A percentile compares a stretch with the other conserved stretches of the same genome.
These are phyloP conservation scores for Suhomyces emberorum DNA, from an alignment of 805 yeast genomes.

Conservation along the genomic window DNA sequence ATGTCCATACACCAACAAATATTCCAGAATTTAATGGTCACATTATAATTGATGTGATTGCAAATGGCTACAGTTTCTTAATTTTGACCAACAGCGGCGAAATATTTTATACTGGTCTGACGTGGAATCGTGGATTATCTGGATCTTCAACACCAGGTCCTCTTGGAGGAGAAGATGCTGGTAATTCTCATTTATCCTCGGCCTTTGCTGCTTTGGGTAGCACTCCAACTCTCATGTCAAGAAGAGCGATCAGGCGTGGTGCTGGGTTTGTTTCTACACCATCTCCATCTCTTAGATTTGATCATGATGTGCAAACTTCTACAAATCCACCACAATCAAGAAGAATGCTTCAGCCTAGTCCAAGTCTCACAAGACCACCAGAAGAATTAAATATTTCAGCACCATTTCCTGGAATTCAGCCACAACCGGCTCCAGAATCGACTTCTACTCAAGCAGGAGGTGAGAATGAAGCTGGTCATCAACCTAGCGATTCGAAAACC, in stretches of 20 bases:
- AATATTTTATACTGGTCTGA: constrained; percentile 50
- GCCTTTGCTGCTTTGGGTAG: constrained; percentile 5
- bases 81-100: constrained; percentile 55
- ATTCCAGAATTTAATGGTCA: constrained; percentile 33
- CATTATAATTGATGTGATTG: constrained; percentile 46
- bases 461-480: not conserved
- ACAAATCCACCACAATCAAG: constrained; percentile 7
- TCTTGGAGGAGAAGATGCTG: constrained; percentile 13
- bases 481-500: not conserved
- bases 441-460: not conserved
- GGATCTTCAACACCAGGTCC: constrained; percentile 30
- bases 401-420: no score
- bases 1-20: constrained; percentile 37
- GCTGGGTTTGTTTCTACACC: constrained; percentile 10
- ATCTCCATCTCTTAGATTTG: constrained; percentile 7
- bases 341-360: constrained; percentile 12
- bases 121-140: constrained; percentile 18
- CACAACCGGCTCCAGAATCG: no score
- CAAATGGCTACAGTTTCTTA: constrained; percentile 66
- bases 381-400: constrained; percentile 18
- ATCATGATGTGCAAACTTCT: constrained; percentile 3
- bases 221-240: constrained; percentile 1
- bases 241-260: constrained; percentile 11
- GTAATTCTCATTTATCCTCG: constrained; percentile 12
- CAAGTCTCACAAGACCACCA: constrained; percentile 23